Evolutionary conservation across 2,329 filamentous ascomycete genomes (phyloP).

Genomic region (Emmonsiellopsis sp.): DNA sequence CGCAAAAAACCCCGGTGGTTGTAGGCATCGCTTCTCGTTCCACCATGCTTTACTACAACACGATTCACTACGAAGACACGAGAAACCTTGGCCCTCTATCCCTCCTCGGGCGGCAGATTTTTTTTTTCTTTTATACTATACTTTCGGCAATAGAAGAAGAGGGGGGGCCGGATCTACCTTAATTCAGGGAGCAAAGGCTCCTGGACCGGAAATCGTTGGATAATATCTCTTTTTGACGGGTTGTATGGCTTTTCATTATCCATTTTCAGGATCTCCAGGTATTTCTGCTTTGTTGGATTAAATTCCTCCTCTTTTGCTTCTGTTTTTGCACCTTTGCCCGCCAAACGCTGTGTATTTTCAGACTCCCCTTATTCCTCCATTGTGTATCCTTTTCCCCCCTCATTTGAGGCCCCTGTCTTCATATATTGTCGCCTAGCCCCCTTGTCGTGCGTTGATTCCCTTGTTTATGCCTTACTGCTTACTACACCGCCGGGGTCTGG

Average conservation of each 20-base stretch:
- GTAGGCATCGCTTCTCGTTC: background rate
- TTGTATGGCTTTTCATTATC: background rate
- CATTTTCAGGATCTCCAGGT: background rate
- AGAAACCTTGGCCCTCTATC: constrained; percentile 1
- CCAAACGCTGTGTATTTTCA: background rate
- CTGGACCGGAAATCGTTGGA: background rate
- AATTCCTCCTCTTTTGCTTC: background rate
- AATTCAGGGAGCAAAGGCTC: background rate
- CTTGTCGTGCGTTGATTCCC: constrained; percentile 1
- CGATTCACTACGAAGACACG: constrained; percentile 1
- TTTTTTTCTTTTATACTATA: background rate
- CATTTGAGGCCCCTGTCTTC: background rate
- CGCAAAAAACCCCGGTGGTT: background rate
- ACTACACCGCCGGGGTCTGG: background rate
- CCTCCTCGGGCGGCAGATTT: background rate
- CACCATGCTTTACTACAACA: background rate
- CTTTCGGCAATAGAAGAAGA: background rate
- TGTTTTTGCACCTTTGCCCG: background rate
- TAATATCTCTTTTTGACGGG: background rate
- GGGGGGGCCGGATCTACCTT: background rate
- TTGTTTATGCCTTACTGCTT: background rate
- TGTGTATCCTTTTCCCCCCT: background rate
- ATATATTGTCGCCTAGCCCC: background rate
- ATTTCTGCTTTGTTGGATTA: background rate
- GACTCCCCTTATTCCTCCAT: background rate